Conservation (phyloP, 164 flowering plant genomes). For the Tetrastigma voinierianum region DNA sequence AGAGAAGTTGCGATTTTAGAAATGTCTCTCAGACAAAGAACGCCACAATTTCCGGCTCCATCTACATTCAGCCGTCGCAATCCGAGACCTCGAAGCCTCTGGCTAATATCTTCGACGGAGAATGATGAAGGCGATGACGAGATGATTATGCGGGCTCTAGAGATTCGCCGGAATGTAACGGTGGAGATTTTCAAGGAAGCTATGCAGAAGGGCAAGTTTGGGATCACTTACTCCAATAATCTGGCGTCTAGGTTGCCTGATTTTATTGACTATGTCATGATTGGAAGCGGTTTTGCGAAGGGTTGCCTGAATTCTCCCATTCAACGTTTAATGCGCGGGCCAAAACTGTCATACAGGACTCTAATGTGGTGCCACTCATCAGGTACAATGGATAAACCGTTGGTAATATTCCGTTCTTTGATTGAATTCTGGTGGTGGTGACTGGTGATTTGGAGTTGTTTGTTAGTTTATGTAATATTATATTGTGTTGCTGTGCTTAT, state of each 20-base stretch:
- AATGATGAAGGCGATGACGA: slow-evolving; percentile 32
- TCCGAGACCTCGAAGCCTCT: slow-evolving; percentile 22
- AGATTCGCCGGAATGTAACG: slow-evolving; percentile 67
- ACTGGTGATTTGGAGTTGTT: not conserved
- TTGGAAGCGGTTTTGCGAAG: slow-evolving; percentile 80
- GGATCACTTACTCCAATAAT: slow-evolving; percentile 71
- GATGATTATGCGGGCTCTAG: slow-evolving; percentile 63
- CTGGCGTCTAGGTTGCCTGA: slow-evolving; percentile 40
- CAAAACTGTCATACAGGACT: slow-evolving; percentile 46
- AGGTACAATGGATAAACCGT: slow-evolving; percentile 40
- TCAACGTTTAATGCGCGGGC: slow-evolving; percentile 66
- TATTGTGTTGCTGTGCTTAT: not conserved
- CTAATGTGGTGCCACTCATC: slow-evolving; percentile 67
- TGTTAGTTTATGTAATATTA: not conserved
- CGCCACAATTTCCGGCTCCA: slow-evolving; percentile 71
- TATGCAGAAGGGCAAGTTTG: slow-evolving; percentile 66
- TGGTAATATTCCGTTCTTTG: not conserved
- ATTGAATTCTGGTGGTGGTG: not conserved
- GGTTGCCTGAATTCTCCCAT: slow-evolving; percentile 44
- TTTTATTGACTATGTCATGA: slow-evolving; percentile 74
- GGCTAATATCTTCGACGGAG: not conserved
- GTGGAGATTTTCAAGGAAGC: slow-evolving; percentile 58
- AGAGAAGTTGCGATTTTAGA: slow-evolving; percentile 39
- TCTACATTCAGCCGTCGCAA: slow-evolving; percentile 33
- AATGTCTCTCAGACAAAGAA: slow-evolving; percentile 43